Evolutionary conservation across 306 rosid genomes (phyloP).

Genomic region (Cucurbita ficifolia): DNA sequence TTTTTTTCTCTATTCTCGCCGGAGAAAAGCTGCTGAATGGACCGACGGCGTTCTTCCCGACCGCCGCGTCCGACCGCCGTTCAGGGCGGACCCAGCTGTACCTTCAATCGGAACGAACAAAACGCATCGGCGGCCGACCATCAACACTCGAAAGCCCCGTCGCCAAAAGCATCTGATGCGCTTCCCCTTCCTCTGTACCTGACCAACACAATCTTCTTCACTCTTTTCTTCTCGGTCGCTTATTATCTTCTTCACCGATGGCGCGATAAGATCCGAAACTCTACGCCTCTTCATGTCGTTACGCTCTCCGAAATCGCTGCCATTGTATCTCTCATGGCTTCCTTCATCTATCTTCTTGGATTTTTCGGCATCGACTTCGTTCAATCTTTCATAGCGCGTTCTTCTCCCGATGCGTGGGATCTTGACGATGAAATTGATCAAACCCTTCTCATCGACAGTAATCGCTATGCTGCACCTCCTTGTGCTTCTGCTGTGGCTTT

Average conservation of each 20-base stretch:
- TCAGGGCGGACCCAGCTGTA: not conserved
- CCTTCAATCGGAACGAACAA: not conserved
- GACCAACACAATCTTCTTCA: conserved; percentile 52
- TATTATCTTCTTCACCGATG: conserved; percentile 51
- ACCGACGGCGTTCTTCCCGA: not conserved
- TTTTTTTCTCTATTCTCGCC: not conserved
- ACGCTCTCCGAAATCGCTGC: conserved; percentile 43
- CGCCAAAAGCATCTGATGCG: conserved; percentile 10
- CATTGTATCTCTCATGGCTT: conserved; percentile 39
- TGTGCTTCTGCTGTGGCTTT: not conserved
- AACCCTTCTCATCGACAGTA: not conserved
- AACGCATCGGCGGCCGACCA: not conserved
- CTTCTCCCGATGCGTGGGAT: conserved; percentile 37
- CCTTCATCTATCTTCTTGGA: conserved; percentile 2
- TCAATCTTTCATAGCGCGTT: conserved; percentile 44
- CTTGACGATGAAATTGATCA: conserved; percentile 20
- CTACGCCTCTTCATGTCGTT: conserved; percentile 48
- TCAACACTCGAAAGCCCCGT: not conserved
- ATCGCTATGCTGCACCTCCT: not conserved
- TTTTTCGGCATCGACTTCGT: conserved; percentile 32
- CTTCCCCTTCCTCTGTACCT: conserved; percentile 43
- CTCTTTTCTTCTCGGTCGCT: conserved; percentile 49
- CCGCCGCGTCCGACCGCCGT: not conserved
- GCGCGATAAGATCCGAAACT: conserved; percentile 60
- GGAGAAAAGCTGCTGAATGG: not conserved